A percentile compares a stretch with the other conserved stretches of the same genome.
phyloP scores from a whole-genome alignment of 2,329 filamentous ascomycete species.

The Chalaropsis ovoidea region DNA sequence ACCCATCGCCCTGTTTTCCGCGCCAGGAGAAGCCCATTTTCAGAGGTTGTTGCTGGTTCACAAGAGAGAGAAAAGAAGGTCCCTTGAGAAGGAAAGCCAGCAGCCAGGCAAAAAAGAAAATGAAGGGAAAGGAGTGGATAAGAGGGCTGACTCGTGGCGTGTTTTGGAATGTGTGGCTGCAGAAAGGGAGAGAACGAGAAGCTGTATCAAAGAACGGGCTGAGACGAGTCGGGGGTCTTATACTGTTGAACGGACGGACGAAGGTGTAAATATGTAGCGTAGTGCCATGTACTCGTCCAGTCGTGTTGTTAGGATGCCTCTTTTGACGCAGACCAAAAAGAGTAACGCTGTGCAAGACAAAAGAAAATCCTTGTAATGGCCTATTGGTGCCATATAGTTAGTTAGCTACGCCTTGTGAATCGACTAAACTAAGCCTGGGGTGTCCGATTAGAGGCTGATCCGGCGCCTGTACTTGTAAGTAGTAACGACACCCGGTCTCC shows the following conservation, averaged over 20 bases:
- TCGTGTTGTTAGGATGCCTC: not conserved
- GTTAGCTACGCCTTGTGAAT: not conserved
- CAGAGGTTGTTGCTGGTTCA: conserved; percentile 8
- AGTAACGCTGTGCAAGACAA: not conserved
- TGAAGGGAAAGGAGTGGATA: conserved; percentile 10
- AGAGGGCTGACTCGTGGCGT: not conserved
- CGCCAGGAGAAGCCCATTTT: conserved; percentile 24
- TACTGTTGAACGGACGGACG: not conserved
- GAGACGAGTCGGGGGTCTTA: not conserved
- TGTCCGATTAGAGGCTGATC: conserved; percentile 4
- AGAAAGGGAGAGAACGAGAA: not conserved
- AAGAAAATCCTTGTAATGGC: not conserved
- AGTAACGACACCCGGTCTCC: not conserved
- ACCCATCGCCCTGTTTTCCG: conserved; percentile 21
- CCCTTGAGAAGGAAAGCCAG: conserved; percentile 16
- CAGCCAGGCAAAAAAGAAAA: conserved; percentile 3
- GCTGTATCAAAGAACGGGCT: not conserved
- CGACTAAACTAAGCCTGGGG: not conserved
- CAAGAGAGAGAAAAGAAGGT: conserved; percentile 17
- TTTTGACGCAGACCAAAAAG: not conserved
- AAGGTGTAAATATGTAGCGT: not conserved
- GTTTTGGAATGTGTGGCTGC: conserved; percentile 16
- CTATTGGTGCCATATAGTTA: not conserved
- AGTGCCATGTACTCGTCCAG: conserved; percentile 2
- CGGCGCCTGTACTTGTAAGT: not conserved